Evolutionary conservation across 2,329 filamentous ascomycete genomes (phyloP), one percentile per base, ranked within the genome.

Genomic region (Fusarium oligoseptatum): DNA sequence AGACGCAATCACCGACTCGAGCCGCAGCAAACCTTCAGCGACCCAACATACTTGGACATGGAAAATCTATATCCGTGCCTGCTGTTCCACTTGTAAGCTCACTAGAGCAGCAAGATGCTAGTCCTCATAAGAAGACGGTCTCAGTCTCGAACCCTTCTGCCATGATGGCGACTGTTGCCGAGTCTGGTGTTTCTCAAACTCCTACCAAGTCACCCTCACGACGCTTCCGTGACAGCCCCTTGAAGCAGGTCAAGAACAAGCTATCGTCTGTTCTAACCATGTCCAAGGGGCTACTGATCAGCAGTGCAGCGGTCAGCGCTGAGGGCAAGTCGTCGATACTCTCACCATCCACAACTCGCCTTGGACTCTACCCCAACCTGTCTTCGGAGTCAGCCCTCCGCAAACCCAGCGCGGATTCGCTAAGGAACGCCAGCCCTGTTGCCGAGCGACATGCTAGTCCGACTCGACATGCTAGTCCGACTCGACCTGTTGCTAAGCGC

Each of bases 181-280:
- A 88, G 69, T 73, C 80, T 8, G 80, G 81, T 15, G 77, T 71
- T 10, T 79, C 89, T 17, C 77, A 88, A 81, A 84, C 89, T 81
- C 85, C 88, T 73, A 81, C 84, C 3, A 91, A 90, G 75, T 91
- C 90, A 1, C 89, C 89, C 0, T 86, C 88, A 6, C 84, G 89
- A 64, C 85, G 81, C 58, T 86, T 90, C 77, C 87, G 88, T 9
- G 95, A 97, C 75, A 96, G 93, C 68, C 95, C 95, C 6, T 83
- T 98, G 68, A 98, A 95, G 82, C 95, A 97, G 61, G 95, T 97
- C 32, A 98, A 98, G 85, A 94, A 94, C 79, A 97, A 95, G 81
- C 87, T 98, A 57, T 97, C 96, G 56, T 97, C 95, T 11, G 95
- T 98, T 69, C 87, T 98, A 77, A 95, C 95, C 83, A 94, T 92